A percentile compares a stretch with the other conserved stretches of the same genome.
phyloP scores from a whole-genome alignment of 495 filamentous ascomycete genomes.

The Patellaria atrata region DNA sequence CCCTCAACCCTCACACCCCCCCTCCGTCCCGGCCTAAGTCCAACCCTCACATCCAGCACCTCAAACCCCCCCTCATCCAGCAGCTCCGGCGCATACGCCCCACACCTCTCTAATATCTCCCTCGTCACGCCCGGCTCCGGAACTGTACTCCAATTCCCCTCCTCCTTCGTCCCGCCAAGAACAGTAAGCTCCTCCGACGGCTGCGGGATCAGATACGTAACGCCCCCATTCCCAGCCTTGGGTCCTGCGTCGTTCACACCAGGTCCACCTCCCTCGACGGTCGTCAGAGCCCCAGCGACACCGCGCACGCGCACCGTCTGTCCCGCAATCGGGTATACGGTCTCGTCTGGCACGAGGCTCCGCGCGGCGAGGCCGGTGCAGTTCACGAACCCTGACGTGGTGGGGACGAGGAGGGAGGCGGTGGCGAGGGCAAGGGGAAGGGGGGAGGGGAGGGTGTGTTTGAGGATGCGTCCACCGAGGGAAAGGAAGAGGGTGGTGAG shows the following conservation, averaged over 20 bases:
- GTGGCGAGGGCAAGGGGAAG: too few species aligned
- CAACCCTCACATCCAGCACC: constrained; percentile 27
- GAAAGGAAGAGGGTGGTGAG: too few species aligned
- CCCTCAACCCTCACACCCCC: constrained; percentile 26
- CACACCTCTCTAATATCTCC: constrained; percentile 24
- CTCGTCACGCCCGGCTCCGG: constrained; percentile 22
- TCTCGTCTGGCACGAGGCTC: constrained; percentile 18
- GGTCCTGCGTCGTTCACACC: neutral
- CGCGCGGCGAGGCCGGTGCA: constrained; percentile 24
- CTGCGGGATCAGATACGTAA: constrained; percentile 26
- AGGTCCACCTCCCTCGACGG: too few species aligned
- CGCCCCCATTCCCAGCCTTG: constrained; percentile 2
- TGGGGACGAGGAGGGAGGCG: neutral
- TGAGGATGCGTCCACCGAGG: too few species aligned
- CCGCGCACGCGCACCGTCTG: constrained; percentile 26
- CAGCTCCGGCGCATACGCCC: constrained; percentile 25
- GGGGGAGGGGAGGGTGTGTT: neutral
- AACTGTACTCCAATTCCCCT: constrained; percentile 22
- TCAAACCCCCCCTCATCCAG: constrained; percentile 24
- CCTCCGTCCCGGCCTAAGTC: constrained; percentile 27
- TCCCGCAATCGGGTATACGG: constrained; percentile 24
- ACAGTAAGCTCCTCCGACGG: constrained; percentile 25
- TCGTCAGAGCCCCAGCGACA: constrained; percentile 12
- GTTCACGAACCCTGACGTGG: constrained; percentile 21
- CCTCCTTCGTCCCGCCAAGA: constrained; percentile 28